Percentiles rank a stretch among this genome's conserved stretches.
phyloP scores from a whole-genome alignment of 2,329 filamentous ascomycete species.

The Lachnellula occidentalis region DNA sequence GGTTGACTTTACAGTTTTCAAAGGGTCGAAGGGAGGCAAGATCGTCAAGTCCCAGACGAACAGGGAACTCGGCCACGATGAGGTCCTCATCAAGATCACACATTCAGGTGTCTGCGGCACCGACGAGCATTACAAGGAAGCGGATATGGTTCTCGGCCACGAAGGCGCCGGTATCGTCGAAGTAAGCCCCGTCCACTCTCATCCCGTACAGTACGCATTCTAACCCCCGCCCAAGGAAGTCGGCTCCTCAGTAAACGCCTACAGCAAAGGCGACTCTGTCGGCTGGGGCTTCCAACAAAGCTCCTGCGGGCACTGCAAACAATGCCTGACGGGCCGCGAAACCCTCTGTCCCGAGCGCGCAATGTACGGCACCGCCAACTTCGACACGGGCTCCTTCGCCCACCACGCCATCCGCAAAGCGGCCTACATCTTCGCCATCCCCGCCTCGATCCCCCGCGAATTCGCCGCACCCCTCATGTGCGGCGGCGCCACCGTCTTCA shows the following conservation, averaged over 20 bases:
- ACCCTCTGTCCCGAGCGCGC: conserved; percentile 38
- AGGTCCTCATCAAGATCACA: conserved; percentile 59
- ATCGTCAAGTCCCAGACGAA: conserved; percentile 46
- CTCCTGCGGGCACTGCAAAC: conserved; percentile 40
- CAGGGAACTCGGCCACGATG: conserved; percentile 41
- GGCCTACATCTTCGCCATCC: conserved; percentile 37
- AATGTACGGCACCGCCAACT: conserved; percentile 38
- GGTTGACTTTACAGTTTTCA: conserved; percentile 54
- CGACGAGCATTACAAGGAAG: conserved; percentile 36
- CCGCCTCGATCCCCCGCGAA: conserved; percentile 33
- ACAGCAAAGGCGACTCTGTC: conserved; percentile 41
- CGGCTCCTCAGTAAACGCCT: conserved; percentile 36
- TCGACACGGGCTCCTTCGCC: conserved; percentile 44
- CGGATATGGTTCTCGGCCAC: conserved; percentile 41
- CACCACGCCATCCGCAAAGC: conserved; percentile 35
- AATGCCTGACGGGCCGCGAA: conserved; percentile 40
- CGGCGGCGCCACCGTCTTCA: conserved; percentile 40
- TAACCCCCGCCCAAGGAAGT: conserved; percentile 23
- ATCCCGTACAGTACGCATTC: not conserved
- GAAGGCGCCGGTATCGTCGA: conserved; percentile 45
- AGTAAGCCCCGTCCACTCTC: conserved; percentile 8
- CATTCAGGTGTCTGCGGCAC: conserved; percentile 65
- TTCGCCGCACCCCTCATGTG: conserved; percentile 43
- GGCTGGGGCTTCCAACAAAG: conserved; percentile 42
- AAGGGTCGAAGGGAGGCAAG: conserved; percentile 52